Percentiles rank a stretch among this genome's conserved stretches.
Conservation (phyloP, 345 rosid species). For the thale cress (Arabidopsis thaliana) region DNA sequence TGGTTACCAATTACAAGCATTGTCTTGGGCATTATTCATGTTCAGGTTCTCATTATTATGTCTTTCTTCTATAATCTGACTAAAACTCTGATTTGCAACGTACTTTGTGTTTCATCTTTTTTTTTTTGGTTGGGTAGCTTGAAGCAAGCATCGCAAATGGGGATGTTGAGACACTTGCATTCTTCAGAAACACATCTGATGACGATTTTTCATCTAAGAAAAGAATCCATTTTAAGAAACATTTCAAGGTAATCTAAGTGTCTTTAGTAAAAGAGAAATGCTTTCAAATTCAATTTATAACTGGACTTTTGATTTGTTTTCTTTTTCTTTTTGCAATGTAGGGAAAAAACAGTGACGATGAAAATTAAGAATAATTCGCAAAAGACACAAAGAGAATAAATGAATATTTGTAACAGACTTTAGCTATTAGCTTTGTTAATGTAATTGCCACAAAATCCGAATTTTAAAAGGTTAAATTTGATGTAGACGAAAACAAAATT, state of each 20-base stretch:
- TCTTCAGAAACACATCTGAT: conserved; percentile 52
- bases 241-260: conserved; percentile 48
- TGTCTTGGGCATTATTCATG: conserved; percentile 75
- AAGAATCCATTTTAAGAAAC: conserved; percentile 40
- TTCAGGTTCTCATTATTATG: conserved; percentile 63
- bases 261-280: background rate
- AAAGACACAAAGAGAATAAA: background rate
- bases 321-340: conserved; percentile 20
- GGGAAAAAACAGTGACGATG: conserved; percentile 49
- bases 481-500: background rate
- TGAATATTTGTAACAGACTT: conserved; percentile 4
- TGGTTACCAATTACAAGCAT: conserved; percentile 97
- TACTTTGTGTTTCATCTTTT: conserved; percentile 5
- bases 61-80: background rate
- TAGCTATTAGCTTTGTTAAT: conserved; percentile 7
- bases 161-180: conserved; percentile 66
- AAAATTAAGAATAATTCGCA: conserved; percentile 28
- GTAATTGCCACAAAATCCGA: background rate
- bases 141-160: conserved; percentile 88
- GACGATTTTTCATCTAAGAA: conserved; percentile 51
- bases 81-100: background rate
- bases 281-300: background rate
- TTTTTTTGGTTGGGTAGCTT: conserved; percentile 54
- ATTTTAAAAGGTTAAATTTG: background rate
- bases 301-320: background rate